Evolutionary conservation across 2,329 filamentous ascomycete species (phyloP), one percentile per base, ranked within the genome.

Genomic region (Fusarium fujikuroi): DNA sequence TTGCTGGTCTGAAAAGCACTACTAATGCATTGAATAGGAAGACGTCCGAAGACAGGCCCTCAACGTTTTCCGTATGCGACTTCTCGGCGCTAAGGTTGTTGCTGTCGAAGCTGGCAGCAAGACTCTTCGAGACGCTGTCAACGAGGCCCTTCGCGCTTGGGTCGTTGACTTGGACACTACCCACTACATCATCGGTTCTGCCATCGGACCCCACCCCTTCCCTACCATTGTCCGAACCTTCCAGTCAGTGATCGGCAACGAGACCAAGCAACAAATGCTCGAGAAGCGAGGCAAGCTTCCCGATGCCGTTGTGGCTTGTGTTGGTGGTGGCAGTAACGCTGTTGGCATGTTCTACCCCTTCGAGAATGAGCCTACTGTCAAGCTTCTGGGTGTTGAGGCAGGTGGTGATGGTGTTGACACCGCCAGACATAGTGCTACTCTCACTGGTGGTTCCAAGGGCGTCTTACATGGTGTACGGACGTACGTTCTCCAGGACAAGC

Each of bases 271-370:
- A 77, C 95, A 98, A 85, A 95, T 99, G 92, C 86, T 90, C 70
- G 91, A 92, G 80, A 91, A 93, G 82, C 91, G 92, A 53, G 94
- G 94, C 75, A 95, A 96, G 84, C 90, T 99, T 4, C 96, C 96
- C 8, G 96, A 99, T 77, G 96, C 95, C 2, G 95, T 99, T 28
- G 94, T 99, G 21, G 96, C 96, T 15, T 99, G 96, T 79, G 96
- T 99, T 18, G 96, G 96, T 63, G 96, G 96, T 75, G 96, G 96
- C 66, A 95, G 92, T 81, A 99, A 99, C 81, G 96, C 96, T 5
- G 92, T 93, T 7, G 96, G 96, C 84, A 99, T 98, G 95, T 99
- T 99, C 86, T 97, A 95, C 83, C 96, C 96, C 59, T 99, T 99
- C 85, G 88, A 92, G 72, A 91, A 94, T 46, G 95, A 99, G 78